These are phyloP conservation scores for Xylaria bambusicola DNA, from an alignment of 495 filamentous ascomycete species.

Conservation along the genomic window DNA sequence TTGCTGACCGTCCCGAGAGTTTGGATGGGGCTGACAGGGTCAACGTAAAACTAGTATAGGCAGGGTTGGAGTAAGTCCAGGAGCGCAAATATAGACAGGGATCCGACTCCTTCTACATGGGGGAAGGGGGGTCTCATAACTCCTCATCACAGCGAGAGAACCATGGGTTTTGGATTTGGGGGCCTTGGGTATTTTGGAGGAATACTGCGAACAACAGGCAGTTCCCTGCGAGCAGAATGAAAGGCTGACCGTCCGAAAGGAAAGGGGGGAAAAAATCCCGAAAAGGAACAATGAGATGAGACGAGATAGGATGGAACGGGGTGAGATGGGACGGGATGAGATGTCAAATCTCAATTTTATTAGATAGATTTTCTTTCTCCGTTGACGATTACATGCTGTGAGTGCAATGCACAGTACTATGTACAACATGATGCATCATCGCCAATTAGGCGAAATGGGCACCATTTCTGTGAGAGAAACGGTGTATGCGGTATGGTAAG, in stretches of 20 bases:
- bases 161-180: neutral
- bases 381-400: neutral
- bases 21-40: constrained; percentile 3
- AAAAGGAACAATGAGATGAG: neutral
- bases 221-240: too few relatives aligned
- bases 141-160: too few relatives aligned
- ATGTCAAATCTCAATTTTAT: too few relatives aligned
- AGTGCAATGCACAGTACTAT: neutral
- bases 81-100: neutral
- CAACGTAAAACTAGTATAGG: neutral
- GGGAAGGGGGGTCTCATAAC: too few relatives aligned
- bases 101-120: neutral
- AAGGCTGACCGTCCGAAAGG: too few relatives aligned
- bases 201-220: too few relatives aligned
- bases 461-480: too few relatives aligned
- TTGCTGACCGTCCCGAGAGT: constrained; percentile 15
- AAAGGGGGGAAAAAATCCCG: neutral
- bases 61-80: neutral
- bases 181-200: too few relatives aligned
- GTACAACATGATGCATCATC: neutral
- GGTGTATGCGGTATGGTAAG: too few relatives aligned
- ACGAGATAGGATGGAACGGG: neutral
- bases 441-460: too few relatives aligned
- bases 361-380: neutral
- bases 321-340: too few relatives aligned